A percentile compares a stretch with the other conserved stretches of the same genome.
Conservation (phyloP, 192 early-diverging fungal species). For the Linnemannia zychae region DNA sequence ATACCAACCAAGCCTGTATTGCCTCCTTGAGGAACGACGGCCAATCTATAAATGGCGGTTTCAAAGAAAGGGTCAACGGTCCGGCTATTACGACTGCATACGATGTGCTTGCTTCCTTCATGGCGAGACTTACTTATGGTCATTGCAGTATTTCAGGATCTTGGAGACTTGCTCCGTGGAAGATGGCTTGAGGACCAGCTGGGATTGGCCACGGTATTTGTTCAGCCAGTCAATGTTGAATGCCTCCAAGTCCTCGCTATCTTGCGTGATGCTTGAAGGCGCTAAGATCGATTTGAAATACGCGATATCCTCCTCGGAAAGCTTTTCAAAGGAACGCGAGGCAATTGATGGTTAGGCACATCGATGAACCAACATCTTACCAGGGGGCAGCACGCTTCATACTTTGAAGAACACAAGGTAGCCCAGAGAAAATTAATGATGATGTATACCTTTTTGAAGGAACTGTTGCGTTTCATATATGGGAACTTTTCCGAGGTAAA, state of each 20-base stretch:
- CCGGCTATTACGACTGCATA: too few relatives aligned
- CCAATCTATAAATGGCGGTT: slow-evolving; percentile 62
- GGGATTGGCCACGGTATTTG: slow-evolving; percentile 90
- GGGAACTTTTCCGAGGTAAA: slow-evolving; percentile 62
- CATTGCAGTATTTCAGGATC: slow-evolving; percentile 91
- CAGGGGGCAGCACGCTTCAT: too few relatives aligned
- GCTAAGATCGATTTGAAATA: slow-evolving; percentile 70
- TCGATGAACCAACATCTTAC: too few relatives aligned
- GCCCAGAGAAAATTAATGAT: background rate
- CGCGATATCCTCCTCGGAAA: slow-evolving; percentile 70
- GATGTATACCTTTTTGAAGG: slow-evolving; percentile 56
- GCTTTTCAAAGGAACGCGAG: slow-evolving; percentile 25
- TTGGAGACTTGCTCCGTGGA: slow-evolving; percentile 86
- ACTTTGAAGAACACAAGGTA: too few relatives aligned
- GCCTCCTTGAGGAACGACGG: slow-evolving; percentile 98
- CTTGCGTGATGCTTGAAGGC: slow-evolving; percentile 58
- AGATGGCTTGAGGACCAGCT: slow-evolving; percentile 88
- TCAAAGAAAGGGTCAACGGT: background rate
- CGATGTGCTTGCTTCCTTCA: too few relatives aligned
- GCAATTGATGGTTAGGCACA: too few relatives aligned
- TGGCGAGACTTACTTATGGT: slow-evolving; percentile 55
- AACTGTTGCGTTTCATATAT: slow-evolving; percentile 49
- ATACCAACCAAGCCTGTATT: slow-evolving; percentile 95
- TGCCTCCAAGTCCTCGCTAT: slow-evolving; percentile 71
- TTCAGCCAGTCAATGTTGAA: slow-evolving; percentile 96